Conservation (phyloP, 345 rosid genomes). For the Arabis alpina region DNA sequence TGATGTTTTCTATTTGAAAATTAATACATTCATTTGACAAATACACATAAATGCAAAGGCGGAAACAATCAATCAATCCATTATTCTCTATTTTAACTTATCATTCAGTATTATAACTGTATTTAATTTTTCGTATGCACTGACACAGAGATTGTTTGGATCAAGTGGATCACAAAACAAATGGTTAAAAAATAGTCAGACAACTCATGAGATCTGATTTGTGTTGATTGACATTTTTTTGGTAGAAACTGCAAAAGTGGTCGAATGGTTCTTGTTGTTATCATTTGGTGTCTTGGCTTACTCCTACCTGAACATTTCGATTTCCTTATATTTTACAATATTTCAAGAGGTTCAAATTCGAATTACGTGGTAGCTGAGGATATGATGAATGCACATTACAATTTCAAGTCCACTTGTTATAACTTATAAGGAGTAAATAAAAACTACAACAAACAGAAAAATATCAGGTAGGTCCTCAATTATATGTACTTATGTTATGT, state of each 20-base stretch:
- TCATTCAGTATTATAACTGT: slow-evolving; percentile 1
- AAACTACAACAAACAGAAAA: background rate
- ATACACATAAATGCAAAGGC: background rate
- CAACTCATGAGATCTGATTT: slow-evolving; percentile 37
- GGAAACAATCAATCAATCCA: slow-evolving; percentile 1
- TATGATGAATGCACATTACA: slow-evolving; percentile 29
- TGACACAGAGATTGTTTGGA: slow-evolving; percentile 27
- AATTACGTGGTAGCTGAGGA: slow-evolving; percentile 41
- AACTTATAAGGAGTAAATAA: background rate
- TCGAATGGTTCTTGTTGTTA: slow-evolving; percentile 39
- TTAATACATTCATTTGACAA: background rate
- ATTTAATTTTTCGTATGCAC: slow-evolving; percentile 3
- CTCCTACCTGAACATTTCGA: slow-evolving; percentile 38
- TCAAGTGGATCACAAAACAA: slow-evolving; percentile 29
- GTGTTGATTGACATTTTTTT: slow-evolving; percentile 35
- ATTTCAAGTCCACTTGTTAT: slow-evolving; percentile 27
- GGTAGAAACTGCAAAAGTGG: slow-evolving; percentile 34
- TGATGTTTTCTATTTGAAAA: too few species aligned
- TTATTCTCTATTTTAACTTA: background rate
- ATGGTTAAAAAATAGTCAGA: slow-evolving; percentile 19
- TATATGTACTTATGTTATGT: slow-evolving; percentile 21
- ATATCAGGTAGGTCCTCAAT: slow-evolving; percentile 24
- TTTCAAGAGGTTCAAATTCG: slow-evolving; percentile 40
- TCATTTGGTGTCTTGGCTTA: slow-evolving; percentile 37
- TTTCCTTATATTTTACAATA: slow-evolving; percentile 26